Conservation (phyloP, 2,329 filamentous ascomycete species). For the Ophiosphaerella narmari region DNA sequence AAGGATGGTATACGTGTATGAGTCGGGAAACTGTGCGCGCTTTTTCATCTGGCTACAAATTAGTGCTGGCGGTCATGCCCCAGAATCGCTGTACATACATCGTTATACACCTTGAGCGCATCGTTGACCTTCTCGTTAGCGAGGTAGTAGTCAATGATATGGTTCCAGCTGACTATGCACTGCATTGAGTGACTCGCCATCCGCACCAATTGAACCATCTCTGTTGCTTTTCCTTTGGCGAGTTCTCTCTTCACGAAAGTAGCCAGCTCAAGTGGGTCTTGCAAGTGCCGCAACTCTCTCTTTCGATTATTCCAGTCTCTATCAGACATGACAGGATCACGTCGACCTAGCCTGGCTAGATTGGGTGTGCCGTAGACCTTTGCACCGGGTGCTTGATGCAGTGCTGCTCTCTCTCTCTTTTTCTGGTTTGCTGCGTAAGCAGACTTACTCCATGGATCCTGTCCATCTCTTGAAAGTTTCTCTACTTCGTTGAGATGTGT, state of each 20-base stretch:
- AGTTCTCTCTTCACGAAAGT: constrained; percentile 68
- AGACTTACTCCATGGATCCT: constrained; percentile 36
- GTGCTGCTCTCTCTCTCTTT: constrained; percentile 24
- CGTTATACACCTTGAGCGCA: constrained; percentile 85
- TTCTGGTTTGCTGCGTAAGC: constrained; percentile 29
- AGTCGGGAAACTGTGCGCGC: constrained; percentile 76
- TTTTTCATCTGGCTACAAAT: constrained; percentile 80
- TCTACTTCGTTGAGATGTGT: constrained; percentile 11
- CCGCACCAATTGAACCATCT: constrained; percentile 71
- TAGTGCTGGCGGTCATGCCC: constrained; percentile 7
- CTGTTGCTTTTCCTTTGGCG: constrained; percentile 61
- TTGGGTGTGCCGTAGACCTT: constrained; percentile 16
- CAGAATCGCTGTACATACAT: constrained; percentile 57
- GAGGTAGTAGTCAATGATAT: constrained; percentile 75
- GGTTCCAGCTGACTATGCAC: constrained; percentile 84
- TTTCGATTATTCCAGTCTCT: constrained; percentile 46
- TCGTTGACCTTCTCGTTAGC: constrained; percentile 61
- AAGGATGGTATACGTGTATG: constrained; percentile 81
- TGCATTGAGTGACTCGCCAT: constrained; percentile 68
- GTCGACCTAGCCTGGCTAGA: constrained; percentile 29
- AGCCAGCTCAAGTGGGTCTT: constrained; percentile 75
- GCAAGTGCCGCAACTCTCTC: constrained; percentile 65
- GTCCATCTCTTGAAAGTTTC: constrained; percentile 7
- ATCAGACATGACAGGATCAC: constrained; percentile 28
- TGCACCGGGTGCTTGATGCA: constrained; percentile 13